Evolutionary conservation across 75 land plant species (phyloP).

Genomic region (Cryptomeria japonica): DNA sequence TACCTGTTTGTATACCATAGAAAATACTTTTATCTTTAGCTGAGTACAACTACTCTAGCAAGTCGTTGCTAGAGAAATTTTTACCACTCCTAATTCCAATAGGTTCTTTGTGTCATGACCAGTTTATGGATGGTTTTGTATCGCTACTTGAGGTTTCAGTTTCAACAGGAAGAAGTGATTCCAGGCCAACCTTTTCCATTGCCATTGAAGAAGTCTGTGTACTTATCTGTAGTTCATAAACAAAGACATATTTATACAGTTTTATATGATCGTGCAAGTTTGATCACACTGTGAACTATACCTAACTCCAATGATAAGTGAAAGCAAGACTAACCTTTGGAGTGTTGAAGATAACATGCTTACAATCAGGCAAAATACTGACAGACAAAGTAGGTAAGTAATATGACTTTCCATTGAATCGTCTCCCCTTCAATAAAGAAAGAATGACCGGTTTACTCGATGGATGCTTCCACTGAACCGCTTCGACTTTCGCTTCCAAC

Average conservation of each 20-base stretch:
- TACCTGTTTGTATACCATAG: slow-evolving; percentile 91
- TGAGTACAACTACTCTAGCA: slow-evolving; percentile 64
- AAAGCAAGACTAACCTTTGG: slow-evolving; percentile 34
- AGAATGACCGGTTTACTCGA: too few relatives aligned
- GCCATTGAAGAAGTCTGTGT: slow-evolving; percentile 22
- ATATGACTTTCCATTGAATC: slow-evolving; percentile 32
- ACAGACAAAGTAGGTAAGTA: slow-evolving; percentile 50
- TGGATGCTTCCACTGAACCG: slow-evolving; percentile 51
- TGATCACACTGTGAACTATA: too few relatives aligned
- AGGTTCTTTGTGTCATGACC: slow-evolving; percentile 20
- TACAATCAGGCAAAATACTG: slow-evolving; percentile 50
- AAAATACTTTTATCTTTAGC: slow-evolving; percentile 70
- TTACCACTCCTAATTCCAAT: slow-evolving; percentile 24
- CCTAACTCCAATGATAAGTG: not conserved
- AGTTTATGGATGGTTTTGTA: slow-evolving; percentile 4
- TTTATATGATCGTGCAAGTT: not conserved
- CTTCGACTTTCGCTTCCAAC: slow-evolving; percentile 64
- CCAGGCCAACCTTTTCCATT: not conserved
- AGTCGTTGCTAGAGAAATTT: slow-evolving; percentile 20
- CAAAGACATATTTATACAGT: not conserved
- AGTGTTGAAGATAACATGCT: slow-evolving; percentile 39
- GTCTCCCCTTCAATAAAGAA: too few relatives aligned
- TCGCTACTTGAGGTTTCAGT: not conserved
- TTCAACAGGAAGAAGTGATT: not conserved
- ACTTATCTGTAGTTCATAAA: slow-evolving; percentile 19